These are phyloP conservation scores for Cystofilobasidium bisporidii DNA, from an alignment of 768 basidiomycete genomes.

Conservation along the genomic window DNA sequence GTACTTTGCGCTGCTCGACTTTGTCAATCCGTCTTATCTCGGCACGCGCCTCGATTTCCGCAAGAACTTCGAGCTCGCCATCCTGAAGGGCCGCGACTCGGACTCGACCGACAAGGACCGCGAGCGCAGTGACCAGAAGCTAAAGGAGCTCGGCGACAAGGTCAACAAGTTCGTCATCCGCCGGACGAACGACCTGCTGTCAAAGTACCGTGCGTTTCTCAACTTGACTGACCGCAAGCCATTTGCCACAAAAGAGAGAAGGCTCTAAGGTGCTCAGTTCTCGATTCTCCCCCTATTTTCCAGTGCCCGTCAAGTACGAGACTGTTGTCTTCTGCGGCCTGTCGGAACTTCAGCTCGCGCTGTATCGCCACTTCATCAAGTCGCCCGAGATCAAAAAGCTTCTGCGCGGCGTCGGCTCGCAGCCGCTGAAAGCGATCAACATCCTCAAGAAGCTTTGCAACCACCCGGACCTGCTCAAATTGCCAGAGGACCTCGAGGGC, in stretches of 20 bases:
- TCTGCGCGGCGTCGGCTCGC: slow-evolving; percentile 74
- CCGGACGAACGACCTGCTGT: slow-evolving; percentile 83
- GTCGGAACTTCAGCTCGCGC: slow-evolving; percentile 68
- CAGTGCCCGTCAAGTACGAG: slow-evolving; percentile 98
- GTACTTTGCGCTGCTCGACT: slow-evolving; percentile 85
- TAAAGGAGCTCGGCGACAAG: slow-evolving; percentile 76
- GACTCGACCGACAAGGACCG: slow-evolving; percentile 69
- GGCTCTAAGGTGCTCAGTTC: too few relatives aligned
- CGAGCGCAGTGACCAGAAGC: slow-evolving; percentile 73
- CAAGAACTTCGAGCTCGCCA: slow-evolving; percentile 87
- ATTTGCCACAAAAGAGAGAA: too few relatives aligned
- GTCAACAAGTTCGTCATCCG: slow-evolving; percentile 92
- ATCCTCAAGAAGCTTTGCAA: slow-evolving; percentile 92
- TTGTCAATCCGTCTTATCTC: slow-evolving; percentile 82
- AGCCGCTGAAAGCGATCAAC: slow-evolving; percentile 92
- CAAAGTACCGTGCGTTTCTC: slow-evolving; percentile 71
- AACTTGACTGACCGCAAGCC: too few relatives aligned
- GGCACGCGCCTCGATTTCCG: slow-evolving; percentile 83
- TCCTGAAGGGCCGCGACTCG: slow-evolving; percentile 81
- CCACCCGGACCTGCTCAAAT: slow-evolving; percentile 78
- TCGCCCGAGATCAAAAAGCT: slow-evolving; percentile 87
- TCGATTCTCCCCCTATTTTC: neutral
- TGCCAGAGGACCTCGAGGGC: slow-evolving; percentile 74
- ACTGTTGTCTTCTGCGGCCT: slow-evolving; percentile 89
- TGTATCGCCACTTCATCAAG: slow-evolving; percentile 82